These are phyloP conservation scores for Gracilaria gracilis DNA, from an alignment of 23 red algal species.

Conservation along the genomic window DNA sequence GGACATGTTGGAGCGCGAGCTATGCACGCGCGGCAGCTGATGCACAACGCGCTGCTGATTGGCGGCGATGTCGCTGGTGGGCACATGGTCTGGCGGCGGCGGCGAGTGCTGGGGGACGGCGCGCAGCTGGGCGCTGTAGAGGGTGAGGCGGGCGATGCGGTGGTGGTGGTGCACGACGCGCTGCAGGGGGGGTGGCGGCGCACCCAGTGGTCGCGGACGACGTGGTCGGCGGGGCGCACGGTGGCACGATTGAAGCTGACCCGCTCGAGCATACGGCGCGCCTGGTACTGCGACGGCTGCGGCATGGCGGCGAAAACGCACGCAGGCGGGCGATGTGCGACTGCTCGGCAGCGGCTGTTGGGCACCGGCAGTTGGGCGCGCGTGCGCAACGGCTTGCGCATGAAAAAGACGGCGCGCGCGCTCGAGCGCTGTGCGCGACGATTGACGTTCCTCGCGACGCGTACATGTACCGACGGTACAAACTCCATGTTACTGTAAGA, in stretches of 20 bases:
- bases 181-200: conserved; percentile 37
- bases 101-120: conserved; percentile 7
- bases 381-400: no score
- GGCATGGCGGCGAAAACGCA: background rate
- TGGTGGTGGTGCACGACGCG: conserved; percentile 18
- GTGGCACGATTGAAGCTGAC: conserved; percentile 18
- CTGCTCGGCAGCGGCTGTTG: no score
- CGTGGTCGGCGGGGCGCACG: background rate
- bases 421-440: no score
- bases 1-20: conserved; percentile 12
- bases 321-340: background rate
- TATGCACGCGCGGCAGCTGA: conserved; percentile 1
- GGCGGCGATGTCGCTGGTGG: background rate
- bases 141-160: background rate
- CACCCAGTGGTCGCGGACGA: conserved; percentile 37
- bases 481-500: no score
- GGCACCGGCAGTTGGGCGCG: no score
- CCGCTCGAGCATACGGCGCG: conserved; percentile 31
- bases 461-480: no score
- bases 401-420: no score
- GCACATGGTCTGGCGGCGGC: background rate
- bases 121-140: conserved; percentile 32
- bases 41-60: background rate
- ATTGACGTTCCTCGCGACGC: no score
- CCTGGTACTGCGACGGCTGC: conserved; percentile 36